Conservation (phyloP, 768 basidiomycete genomes). For the Suillus plorans region DNA sequence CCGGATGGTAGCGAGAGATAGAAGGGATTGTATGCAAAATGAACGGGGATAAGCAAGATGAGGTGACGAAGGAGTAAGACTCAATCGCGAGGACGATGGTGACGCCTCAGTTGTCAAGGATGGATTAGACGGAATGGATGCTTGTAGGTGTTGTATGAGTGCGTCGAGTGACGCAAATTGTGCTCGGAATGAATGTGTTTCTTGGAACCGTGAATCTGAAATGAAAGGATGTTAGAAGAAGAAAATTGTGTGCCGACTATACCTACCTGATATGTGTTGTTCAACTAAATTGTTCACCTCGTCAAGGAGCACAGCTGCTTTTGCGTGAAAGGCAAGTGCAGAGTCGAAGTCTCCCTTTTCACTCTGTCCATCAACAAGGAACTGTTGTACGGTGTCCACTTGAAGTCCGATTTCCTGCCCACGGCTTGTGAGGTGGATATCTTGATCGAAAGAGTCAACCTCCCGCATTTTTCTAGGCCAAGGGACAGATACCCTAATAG, state of each 20-base stretch:
- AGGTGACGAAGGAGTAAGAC: neutral
- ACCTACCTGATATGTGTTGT: conserved; percentile 30
- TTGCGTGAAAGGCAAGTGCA: conserved; percentile 21
- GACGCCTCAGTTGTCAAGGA: neutral
- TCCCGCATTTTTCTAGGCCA: conserved; percentile 36
- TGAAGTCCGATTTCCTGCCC: neutral
- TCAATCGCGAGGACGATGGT: neutral
- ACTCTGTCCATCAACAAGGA: conserved; percentile 16
- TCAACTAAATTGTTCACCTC: conserved; percentile 29
- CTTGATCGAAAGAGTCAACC: neutral
- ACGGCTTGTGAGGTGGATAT: conserved; percentile 20
- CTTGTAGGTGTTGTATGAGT: conserved; percentile 43
- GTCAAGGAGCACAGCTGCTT: conserved; percentile 35
- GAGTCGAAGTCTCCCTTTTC: conserved; percentile 6
- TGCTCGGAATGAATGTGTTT: conserved; percentile 40
- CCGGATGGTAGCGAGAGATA: conserved; percentile 22
- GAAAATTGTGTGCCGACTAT: neutral
- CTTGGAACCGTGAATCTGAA: conserved; percentile 11
- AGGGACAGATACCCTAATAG: conserved; percentile 34
- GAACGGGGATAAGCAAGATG: neutral
- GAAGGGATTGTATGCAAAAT: neutral
- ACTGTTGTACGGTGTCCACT: conserved; percentile 13
- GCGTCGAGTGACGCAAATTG: conserved; percentile 47
- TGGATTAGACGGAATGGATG: neutral
- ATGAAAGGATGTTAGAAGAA: neutral